Base-by-base conservation (phyloP, 2,329 filamentous ascomycete species). In the Ophiostoma novo-ulmi region DNA sequence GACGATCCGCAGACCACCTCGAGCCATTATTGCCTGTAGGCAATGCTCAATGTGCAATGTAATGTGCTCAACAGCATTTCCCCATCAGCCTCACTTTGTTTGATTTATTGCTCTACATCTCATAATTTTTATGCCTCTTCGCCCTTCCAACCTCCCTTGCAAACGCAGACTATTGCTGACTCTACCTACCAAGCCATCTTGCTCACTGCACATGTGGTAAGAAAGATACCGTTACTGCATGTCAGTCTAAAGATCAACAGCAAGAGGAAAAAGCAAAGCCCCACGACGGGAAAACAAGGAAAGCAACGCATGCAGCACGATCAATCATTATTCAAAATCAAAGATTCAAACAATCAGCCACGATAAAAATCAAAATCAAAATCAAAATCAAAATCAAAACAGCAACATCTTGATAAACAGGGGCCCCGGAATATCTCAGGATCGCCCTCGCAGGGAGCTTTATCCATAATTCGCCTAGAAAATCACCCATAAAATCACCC, bases 391-490 rank as follows among this genome's bases (percentile, higher is more conserved):
- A 58, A 58, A 58, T 35, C 55, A 61, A n/a, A 61, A 8, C 22
- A 36, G 26, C 58, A 58, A 58, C 52, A 58, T 58, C 52, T 58
- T 13, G 52, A 13, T 31, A 58, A 58, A 26, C n/a, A 58, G 52
- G 52, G 52, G 52, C 52, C 52, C 52, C 52, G 22, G 52, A 58
- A 63, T 17, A 35, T 63, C 35, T 11, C 58, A 36, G 58, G 63
- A 65, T 65, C 63, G 63, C 10, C 63, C 35, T 39, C 63, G n/a
- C 63, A 38, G 61, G 61, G 61, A 64, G 61, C 35, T n/a, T 38
- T 64, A 35, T 17, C 52, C 52, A 58, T 58, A 63, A 35, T 35
- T 35, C 61, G 20, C 35, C 31, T 31, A 31, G 31, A 31, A 31
- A 31, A 4, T 31, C 31, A 31, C 31, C 31, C 31, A 31, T 31